Base-by-base conservation (phyloP, 768 basidiomycete species). In the Boletellus emodensis region DNA sequence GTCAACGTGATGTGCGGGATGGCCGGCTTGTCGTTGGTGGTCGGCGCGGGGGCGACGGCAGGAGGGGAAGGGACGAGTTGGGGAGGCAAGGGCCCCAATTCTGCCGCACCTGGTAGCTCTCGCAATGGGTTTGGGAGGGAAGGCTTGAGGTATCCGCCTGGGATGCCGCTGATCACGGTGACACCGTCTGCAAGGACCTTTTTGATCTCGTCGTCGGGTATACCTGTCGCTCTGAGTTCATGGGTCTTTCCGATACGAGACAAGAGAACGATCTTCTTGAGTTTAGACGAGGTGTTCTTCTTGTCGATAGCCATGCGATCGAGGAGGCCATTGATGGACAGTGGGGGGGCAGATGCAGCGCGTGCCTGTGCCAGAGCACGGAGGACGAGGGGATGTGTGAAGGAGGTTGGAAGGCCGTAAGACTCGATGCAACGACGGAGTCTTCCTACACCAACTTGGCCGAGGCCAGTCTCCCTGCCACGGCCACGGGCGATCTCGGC, bases 271-370 rank as follows among this genome's bases (percentile, higher is more conserved):
- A 98, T 80, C 73, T 95, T 97, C 76, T 98, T 99, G 44, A 64
- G 52, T 64, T 84, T 84, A 2, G 79, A 70, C 0, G 95, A 94
- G 51, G 85, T 85, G 67, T 98, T 98, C 78, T 99, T 98, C 77
- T 99, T 99, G 78, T 99, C 94, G 54, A 95, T 81, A 52, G 77
- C 81, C 95, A 97, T 97, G 63, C 95, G 87, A 66, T 96, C 91
- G 36, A 97, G 78, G 11, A 99, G 75, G 14, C 82, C 79, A 44
- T 89, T 83, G 47, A 94, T 85, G 14, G 84, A 84, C 26, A 65
- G 51, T n/a, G 45, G 46, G 1, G 62, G 57, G 1, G 52, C 57
- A 0, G 55, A 58, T 10, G 56, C 61, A 2, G 56, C 64, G 6
- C 44, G 47, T 7, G 64, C 59, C 20, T 59, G 55, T 0, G 50